phyloP scores from a whole-genome alignment of 805 yeast species.

The Yarrowia osloensis region DNA sequence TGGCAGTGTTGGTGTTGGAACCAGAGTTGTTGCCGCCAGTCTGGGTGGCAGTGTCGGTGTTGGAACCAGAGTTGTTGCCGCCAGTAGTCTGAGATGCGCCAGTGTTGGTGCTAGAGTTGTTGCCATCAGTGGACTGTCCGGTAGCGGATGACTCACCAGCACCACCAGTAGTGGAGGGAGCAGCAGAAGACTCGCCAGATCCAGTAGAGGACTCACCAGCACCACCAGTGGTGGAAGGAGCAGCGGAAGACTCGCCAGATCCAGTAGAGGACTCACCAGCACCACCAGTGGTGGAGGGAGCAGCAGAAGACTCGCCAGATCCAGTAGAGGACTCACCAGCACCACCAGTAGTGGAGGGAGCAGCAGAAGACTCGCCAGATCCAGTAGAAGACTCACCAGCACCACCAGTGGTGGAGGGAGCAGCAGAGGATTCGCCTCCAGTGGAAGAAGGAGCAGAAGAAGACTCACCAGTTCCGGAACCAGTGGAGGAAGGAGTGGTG shows the following conservation, averaged over 20 bases:
- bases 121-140: not conserved
- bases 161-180: not conserved
- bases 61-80: not conserved
- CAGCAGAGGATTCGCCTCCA: not conserved
- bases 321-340: not conserved
- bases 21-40: conserved; percentile 1
- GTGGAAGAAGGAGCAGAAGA: not conserved
- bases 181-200: not conserved
- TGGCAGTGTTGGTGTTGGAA: not conserved
- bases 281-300: not conserved
- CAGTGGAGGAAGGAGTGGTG: not conserved
- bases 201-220: not conserved
- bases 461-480: not conserved
- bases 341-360: not conserved
- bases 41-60: not conserved
- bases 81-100: not conserved
- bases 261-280: not conserved
- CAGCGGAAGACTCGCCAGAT: not conserved
- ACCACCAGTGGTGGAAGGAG: not conserved
- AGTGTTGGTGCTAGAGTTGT: not conserved
- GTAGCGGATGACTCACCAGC: not conserved
- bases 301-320: not conserved
- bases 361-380: not conserved
- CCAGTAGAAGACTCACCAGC: not conserved
- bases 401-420: not conserved